Percentiles rank a stretch among this genome's conserved stretches.
Evolutionary conservation across 129 eudicot genomes (phyloP).

Genomic region (Flaveria linearis): DNA sequence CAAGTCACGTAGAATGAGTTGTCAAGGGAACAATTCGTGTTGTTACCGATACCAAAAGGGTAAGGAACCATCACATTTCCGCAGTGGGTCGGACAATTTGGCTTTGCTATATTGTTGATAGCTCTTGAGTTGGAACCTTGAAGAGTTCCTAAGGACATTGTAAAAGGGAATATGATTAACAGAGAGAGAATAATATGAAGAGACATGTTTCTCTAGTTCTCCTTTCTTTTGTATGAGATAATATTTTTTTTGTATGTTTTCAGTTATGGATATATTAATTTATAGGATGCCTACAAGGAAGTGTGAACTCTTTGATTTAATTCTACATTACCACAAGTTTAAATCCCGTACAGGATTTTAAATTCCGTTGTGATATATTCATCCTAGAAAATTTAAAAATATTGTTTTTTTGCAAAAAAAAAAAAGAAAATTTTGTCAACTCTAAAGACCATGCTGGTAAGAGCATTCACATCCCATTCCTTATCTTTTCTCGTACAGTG

Average conservation of each 20-base stretch:
- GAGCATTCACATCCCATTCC: too few relatives aligned
- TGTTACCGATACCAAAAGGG: slow-evolving; percentile 38
- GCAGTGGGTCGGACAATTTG: slow-evolving; percentile 25
- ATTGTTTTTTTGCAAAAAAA: too few relatives aligned
- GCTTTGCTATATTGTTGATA: slow-evolving; percentile 12
- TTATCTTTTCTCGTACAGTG: too few relatives aligned
- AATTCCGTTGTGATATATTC: too few relatives aligned
- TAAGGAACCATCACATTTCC: slow-evolving; percentile 34
- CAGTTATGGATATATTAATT: background rate
- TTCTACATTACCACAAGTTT: too few relatives aligned
- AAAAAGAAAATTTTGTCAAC: too few relatives aligned
- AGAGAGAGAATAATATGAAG: slow-evolving; percentile 8
- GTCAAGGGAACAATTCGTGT: slow-evolving; percentile 27
- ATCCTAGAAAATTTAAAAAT: too few relatives aligned
- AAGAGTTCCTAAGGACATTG: background rate
- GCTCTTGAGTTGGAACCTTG: slow-evolving; percentile 1
- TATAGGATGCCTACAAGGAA: background rate
- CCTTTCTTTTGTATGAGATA: background rate
- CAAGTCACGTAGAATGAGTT: slow-evolving; percentile 27
- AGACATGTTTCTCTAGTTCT: background rate
- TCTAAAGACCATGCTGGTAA: too few relatives aligned
- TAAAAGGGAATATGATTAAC: background rate
- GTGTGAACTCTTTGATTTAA: background rate
- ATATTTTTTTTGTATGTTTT: background rate
- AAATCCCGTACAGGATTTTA: too few relatives aligned